Percentiles rank a stretch among this genome's conserved stretches.
Conservation (phyloP, 805 yeast genomes). For the Ogataea populi-albae region DNA sequence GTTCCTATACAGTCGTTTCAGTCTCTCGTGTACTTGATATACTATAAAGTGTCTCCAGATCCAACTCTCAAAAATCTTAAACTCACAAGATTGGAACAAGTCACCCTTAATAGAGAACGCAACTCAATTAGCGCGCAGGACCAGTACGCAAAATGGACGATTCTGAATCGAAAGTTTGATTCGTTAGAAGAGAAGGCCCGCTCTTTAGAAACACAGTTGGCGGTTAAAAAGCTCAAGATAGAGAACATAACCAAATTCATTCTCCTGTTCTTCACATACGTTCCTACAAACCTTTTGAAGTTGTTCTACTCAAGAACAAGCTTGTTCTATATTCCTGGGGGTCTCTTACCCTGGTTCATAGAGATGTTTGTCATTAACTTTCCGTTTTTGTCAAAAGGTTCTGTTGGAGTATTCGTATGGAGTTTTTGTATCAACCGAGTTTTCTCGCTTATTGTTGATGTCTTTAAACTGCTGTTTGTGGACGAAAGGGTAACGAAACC, state of each 20-base stretch:
- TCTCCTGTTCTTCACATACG: conserved; percentile 40
- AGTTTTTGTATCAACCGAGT: conserved; percentile 37
- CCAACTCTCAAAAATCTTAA: conserved; percentile 30
- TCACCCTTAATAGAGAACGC: conserved; percentile 49
- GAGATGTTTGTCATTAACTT: conserved; percentile 50
- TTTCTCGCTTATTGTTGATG: conserved; percentile 24
- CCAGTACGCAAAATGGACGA: conserved; percentile 94
- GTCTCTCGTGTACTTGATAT: conserved; percentile 12
- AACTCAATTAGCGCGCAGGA: conserved; percentile 79
- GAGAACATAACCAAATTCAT: conserved; percentile 32
- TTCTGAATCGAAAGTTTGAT: conserved; percentile 71
- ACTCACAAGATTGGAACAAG: conserved; percentile 42
- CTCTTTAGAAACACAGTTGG: conserved; percentile 37
- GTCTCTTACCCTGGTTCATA: conserved; percentile 56
- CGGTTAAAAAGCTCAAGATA: conserved; percentile 35
- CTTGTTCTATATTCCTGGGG: conserved; percentile 57
- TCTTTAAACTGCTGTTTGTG: too few relatives aligned
- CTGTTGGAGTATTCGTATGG: conserved; percentile 61
- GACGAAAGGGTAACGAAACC: too few relatives aligned
- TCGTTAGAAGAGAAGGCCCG: conserved; percentile 52
- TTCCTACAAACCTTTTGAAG: conserved; percentile 48
- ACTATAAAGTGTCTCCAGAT: conserved; percentile 20
- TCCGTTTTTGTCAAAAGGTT: conserved; percentile 61
- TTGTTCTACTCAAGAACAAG: conserved; percentile 51
- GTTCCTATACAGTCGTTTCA: conserved; percentile 22